Evolutionary conservation across 108 stramenopile species (phyloP).

Genomic region (Pseudonitzschia pungens): DNA sequence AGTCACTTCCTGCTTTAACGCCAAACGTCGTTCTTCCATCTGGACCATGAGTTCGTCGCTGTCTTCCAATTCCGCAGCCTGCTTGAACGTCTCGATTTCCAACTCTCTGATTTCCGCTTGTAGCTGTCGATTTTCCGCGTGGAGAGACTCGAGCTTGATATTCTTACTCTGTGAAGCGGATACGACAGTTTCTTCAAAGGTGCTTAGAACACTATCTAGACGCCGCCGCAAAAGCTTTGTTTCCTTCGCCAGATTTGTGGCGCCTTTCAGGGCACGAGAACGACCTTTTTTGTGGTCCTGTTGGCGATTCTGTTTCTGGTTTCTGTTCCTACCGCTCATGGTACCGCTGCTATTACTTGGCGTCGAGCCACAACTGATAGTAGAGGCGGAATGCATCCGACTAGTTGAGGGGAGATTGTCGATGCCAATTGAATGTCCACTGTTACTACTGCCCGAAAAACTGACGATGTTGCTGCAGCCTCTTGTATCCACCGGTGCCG

Average conservation of each 20-base stretch:
- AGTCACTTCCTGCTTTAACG: not conserved
- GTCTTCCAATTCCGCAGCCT: slow-evolving; percentile 10
- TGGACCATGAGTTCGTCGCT: not conserved
- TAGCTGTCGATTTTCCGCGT: not conserved
- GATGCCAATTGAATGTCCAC: no score
- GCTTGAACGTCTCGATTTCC: not conserved
- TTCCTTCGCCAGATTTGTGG: slow-evolving; percentile 2
- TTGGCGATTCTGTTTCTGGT: not conserved
- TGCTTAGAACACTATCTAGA: not conserved
- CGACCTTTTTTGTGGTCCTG: not conserved
- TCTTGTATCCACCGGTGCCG: no score
- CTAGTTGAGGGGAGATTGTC: no score
- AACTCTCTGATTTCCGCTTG: not conserved
- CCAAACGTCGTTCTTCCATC: slow-evolving; percentile 3
- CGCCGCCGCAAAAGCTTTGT: not conserved
- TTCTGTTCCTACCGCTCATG: not conserved
- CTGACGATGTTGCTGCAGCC: no score
- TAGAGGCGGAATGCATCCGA: no score
- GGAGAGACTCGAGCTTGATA: not conserved
- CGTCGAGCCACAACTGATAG: no score
- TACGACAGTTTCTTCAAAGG: slow-evolving; percentile 6
- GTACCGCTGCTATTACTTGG: not conserved
- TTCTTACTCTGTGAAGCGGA: not conserved
- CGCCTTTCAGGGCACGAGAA: not conserved
- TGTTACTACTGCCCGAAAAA: no score